phyloP scores from a whole-genome alignment of 1,284 basidiomycete genomes.

The Moniliella sp. region DNA sequence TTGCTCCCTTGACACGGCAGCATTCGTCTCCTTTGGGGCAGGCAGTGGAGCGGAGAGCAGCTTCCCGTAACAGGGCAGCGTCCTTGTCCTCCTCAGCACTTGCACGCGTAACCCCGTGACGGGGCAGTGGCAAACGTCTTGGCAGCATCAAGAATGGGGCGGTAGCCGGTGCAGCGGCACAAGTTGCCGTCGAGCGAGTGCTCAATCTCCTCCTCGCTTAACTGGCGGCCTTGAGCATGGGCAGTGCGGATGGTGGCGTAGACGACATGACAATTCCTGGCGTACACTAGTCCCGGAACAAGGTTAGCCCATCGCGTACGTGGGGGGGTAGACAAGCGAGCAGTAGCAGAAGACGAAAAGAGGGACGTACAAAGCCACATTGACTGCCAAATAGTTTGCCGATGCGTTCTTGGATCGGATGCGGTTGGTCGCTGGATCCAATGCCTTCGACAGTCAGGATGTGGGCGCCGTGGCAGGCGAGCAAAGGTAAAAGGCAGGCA shows the following conservation, averaged over 20 bases:
- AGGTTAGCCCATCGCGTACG: too few relatives aligned
- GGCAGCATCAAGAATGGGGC: slow-evolving; percentile 20
- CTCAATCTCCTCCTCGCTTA: slow-evolving; percentile 30
- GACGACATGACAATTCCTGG: slow-evolving; percentile 34
- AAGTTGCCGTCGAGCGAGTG: slow-evolving; percentile 34
- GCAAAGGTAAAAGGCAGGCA: slow-evolving; percentile 33
- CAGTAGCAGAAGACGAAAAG: too few relatives aligned
- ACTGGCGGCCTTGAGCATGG: slow-evolving; percentile 8
- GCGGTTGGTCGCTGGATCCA: slow-evolving; percentile 28
- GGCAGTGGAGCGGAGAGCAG: slow-evolving; percentile 3
- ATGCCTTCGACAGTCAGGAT: slow-evolving; percentile 34
- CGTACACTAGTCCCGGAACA: too few relatives aligned
- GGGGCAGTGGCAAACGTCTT: slow-evolving; percentile 16
- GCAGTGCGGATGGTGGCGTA: slow-evolving; percentile 33
- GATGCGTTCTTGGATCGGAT: slow-evolving; percentile 34
- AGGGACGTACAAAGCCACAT: slow-evolving; percentile 25
- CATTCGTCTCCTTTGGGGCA: slow-evolving; percentile 1
- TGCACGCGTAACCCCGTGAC: too few relatives aligned
- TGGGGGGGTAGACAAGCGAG: too few relatives aligned
- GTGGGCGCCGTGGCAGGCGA: slow-evolving; percentile 32
- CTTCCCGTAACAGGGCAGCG: neutral
- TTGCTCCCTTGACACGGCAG: slow-evolving; percentile 2
- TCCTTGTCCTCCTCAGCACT: neutral
- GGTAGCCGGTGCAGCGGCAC: slow-evolving; percentile 28
- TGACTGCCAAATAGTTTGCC: slow-evolving; percentile 30